Conservation (phyloP, 805 yeast genomes). For the Blastobotrys americana region DNA sequence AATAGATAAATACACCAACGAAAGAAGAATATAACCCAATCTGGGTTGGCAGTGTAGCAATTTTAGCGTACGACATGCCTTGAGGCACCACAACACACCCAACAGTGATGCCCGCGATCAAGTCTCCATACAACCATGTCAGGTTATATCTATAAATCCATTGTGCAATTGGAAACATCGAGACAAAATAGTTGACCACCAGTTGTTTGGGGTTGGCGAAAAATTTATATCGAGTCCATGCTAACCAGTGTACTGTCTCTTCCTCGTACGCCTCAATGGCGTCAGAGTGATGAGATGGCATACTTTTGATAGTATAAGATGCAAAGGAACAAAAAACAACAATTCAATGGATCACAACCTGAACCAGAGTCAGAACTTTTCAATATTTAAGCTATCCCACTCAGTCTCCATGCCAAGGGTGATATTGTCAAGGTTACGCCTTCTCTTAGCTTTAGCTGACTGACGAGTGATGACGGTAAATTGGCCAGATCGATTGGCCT, state of each 20-base stretch:
- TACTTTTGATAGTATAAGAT: no score
- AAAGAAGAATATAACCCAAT: slow-evolving; percentile 89
- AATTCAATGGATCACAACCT: no score
- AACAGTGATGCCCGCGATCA: slow-evolving; percentile 88
- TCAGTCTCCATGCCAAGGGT: no score
- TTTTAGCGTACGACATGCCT: slow-evolving; percentile 87
- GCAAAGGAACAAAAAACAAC: no score
- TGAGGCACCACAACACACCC: slow-evolving; percentile 93
- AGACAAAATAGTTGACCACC: slow-evolving; percentile 43
- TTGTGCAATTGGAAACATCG: slow-evolving; percentile 69
- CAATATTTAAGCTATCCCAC: no score
- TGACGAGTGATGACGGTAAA: no score
- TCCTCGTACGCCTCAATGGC: slow-evolving; percentile 13
- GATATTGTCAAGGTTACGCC: no score
- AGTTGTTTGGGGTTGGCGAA: slow-evolving; percentile 35
- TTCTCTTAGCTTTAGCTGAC: no score
- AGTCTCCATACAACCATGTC: slow-evolving; percentile 72
- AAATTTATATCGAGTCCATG: slow-evolving; percentile 7
- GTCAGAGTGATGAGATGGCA: neutral
- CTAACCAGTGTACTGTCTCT: slow-evolving; percentile 5
- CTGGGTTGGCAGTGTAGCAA: slow-evolving; percentile 75
- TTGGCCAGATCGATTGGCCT: no score
- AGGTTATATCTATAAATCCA: slow-evolving; percentile 83
- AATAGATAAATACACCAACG: slow-evolving; percentile 81
- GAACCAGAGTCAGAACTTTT: no score